Evolutionary conservation across 2,329 filamentous ascomycete genomes (phyloP), one percentile per base, ranked within the genome.

Genomic region (Hymenoscyphus albidus): DNA sequence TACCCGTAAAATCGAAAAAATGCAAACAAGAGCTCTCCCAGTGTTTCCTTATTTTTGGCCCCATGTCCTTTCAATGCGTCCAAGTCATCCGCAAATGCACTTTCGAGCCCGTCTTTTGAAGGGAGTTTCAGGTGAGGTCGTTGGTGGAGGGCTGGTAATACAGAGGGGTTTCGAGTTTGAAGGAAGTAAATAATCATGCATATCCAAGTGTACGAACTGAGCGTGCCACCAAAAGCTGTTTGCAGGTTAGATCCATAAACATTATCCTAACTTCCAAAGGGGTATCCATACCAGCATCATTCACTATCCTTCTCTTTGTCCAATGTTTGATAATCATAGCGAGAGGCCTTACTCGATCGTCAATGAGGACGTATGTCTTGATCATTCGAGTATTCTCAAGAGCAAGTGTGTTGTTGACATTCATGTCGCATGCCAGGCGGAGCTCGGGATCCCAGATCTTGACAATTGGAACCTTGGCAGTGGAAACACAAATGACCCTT

Each of bases 201-300:
- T 75, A 98, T 98, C 95, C 95, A 99, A 27, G 95, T 97, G 76
- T 99, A 99, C 18, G 95, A 99, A 77, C 94, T 98, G 66, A 99
- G 83, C 6, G 95, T 99, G 64, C 92, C 93, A 68, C 95, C 93
- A 75, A 93, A 92, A 65, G 91, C 95, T 96, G 75, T 40, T 64
- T 22, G 4, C 27, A 58, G 58, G 70, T 72, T 58, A 72, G 69
- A 64, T 13, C 55, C 13, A 57, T 39, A 5, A 14, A 18, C n/a
- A 51, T 22, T 13, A 27, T 27, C 18, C 48, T 22, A 22, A 9
- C 48, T 27, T 27, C 48, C 22, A 10, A 54, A 1, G 48, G 48
- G 18, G 22, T 27, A 54, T 54, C n/a, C 89, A 81, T 82, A 96
- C 93, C 94, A 76, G 95, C 95, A 81, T 99, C 95, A 75, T 99